Evolutionary conservation across 2,329 filamentous ascomycete species (phyloP), one percentile per base, ranked within the genome.

Genomic region (Akanthomyces dipterigenus): DNA sequence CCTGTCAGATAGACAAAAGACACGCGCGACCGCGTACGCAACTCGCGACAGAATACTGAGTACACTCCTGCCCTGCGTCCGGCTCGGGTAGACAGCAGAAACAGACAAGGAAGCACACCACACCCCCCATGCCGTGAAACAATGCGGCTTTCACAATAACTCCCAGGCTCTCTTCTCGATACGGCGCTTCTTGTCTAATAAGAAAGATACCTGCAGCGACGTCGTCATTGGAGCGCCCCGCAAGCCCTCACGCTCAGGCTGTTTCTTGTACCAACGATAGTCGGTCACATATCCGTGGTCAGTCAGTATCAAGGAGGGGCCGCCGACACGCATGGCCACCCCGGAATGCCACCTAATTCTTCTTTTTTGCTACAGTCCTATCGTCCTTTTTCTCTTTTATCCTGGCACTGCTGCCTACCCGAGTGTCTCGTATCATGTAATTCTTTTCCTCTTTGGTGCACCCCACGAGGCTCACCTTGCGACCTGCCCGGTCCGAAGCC

Each of bases 291-390:
- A 45, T 45, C 24, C 20, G 49, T 28, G 49, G 40, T 46, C 49
- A 60, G 36, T 51, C 57, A 60, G 46, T 60, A 60, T 60, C 57
- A 24, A 59, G 57, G 57, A 60, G 57, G 57, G 57, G 48, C 57
- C 28, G 16, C n/a, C 49, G 31, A 20, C n/a, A 43, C 50, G 42
- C 51, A 48, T 55, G 40, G 58, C 20, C 42, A 42, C 48, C 50
- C 26, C 51, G 36, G 53, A 55, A 61, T 61, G 60, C 22, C 60
- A 55, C 51, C 53, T 51, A 61, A 56, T 34, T 45, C 56, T 61
- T 36, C 53, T 38, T 43, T 50, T 49, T 43, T 51, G 56, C 42
- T 56, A 56, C 45, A 61, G 51, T 51, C 51, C 53, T 50, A 43
- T n/a, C 53, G 50, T 61, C 58, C 24, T 46, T 56, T 20, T 8